Evolutionary conservation across 352 stramenopile genomes (phyloP).

Genomic region (Phytophthora macrochlamydospora): DNA sequence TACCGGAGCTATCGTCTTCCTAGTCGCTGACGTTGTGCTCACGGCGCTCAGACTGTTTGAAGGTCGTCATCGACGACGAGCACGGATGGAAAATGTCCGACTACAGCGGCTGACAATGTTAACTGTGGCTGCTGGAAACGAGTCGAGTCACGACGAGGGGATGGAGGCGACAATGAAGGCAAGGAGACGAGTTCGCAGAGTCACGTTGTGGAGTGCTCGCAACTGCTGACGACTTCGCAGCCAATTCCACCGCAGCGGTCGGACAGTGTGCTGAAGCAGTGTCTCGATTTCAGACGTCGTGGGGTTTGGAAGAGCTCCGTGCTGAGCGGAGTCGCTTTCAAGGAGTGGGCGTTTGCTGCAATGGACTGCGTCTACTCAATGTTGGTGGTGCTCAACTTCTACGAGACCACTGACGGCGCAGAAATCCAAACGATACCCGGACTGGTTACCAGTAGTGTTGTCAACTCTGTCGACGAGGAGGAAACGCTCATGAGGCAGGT

Average conservation of each 20-base stretch:
- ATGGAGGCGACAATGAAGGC: neutral
- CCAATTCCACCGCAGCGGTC: slow-evolving; percentile 1
- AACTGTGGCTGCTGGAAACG: slow-evolving; percentile 1
- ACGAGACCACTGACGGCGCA: slow-evolving; percentile 19
- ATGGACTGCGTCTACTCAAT: slow-evolving; percentile 25
- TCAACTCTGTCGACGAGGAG: neutral
- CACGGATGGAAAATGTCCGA: slow-evolving; percentile 6
- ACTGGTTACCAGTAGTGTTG: neutral
- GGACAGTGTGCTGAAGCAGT: slow-evolving; percentile 14
- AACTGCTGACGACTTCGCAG: neutral
- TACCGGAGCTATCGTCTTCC: slow-evolving; percentile 18
- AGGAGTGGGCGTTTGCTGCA: slow-evolving; percentile 16
- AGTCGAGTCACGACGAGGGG: neutral
- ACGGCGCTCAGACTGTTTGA: slow-evolving; percentile 21
- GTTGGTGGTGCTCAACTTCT: slow-evolving; percentile 31
- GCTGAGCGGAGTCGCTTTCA: neutral
- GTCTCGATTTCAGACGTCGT: slow-evolving; percentile 6
- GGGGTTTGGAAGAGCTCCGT: slow-evolving; percentile 11
- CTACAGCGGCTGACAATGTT: slow-evolving; percentile 12
- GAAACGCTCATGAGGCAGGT: slow-evolving; percentile 14
- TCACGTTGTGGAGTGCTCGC: neutral
- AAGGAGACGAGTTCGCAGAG: neutral
- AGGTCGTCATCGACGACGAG: slow-evolving; percentile 12
- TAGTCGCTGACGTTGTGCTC: slow-evolving; percentile 18
- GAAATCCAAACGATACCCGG: slow-evolving; percentile 10